Evolutionary conservation across 306 rosid species (phyloP), one percentile per base, ranked within the genome.

Genomic region (Psophocarpus tetragonolobus): DNA sequence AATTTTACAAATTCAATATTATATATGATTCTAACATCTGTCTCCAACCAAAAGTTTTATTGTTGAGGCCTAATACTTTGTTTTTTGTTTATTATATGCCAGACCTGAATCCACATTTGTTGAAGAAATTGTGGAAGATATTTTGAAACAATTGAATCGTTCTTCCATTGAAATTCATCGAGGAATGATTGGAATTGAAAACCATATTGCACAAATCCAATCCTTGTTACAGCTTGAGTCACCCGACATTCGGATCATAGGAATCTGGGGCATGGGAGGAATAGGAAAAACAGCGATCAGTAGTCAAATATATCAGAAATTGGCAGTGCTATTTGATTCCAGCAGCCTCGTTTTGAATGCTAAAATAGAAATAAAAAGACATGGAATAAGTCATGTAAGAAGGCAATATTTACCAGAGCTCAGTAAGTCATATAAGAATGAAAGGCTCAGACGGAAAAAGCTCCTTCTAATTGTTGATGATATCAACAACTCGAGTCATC

Each of bases 221-320:
- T 32, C 70, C 7, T 51, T 73, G 67, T 29, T 73, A 17, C 30
- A 54, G 0, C 10, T 42, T 51, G 80, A 68, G 32, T 54, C 66
- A 66, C 20, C 4, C 33, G n/a, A 7, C 2, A 29, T 80, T 66
- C 69, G 69, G 41, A 29, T 80, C 50, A 33, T 73, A 45, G 84
- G 84, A 54, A 80, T 80, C 18, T 65, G 84, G 27, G 84, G 80
- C 70, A 54, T 56, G 15, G 80, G 84, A 9, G 84, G 84, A 38
- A 80, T 66, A 8, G 75, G 84, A 2, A 80, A 73, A 12, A 73
- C 84, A 20, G 65, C 84, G 20, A 51, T 80, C 10, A 70, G 44
- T 8, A 3, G 17, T 3, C 70, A 65, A 6, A 1, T 80, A 26
- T 65, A 38, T 73, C 32, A 41, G 4, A 23, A 30, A 10, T 35